Conservation (phyloP, 306 rosid genomes). For the Alnus rubra region DNA sequence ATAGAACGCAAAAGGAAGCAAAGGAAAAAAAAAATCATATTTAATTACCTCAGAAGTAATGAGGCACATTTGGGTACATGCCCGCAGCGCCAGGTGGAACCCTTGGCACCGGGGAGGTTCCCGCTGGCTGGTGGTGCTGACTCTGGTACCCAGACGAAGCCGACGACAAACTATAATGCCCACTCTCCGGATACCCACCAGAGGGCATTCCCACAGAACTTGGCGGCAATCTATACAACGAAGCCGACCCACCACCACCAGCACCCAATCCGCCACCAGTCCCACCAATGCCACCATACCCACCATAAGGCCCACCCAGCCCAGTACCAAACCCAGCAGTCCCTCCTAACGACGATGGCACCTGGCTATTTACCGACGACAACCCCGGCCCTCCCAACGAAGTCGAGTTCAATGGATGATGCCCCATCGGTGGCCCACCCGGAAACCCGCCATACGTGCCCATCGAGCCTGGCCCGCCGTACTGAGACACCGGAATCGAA, state of each 20-base stretch:
- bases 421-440: constrained; percentile 61
- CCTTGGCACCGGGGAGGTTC: constrained; percentile 75
- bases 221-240: constrained; percentile 75
- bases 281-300: constrained; percentile 49
- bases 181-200: constrained; percentile 76
- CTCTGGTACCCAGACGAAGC: constrained; percentile 55
- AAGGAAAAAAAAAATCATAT: not conserved
- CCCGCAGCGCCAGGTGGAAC: constrained; percentile 83
- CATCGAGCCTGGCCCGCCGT: constrained; percentile 55
- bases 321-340: constrained; percentile 64
- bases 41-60: constrained; percentile 81
- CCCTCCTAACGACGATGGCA: constrained; percentile 51
- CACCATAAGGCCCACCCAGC: constrained; percentile 63
- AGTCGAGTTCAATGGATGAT: constrained; percentile 49
- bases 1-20: not conserved
- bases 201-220: constrained; percentile 69
- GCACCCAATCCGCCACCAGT: constrained; percentile 34
- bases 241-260: constrained; percentile 45
- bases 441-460: constrained; percentile 73
- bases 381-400: constrained; percentile 51
- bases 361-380: constrained; percentile 53
- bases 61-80: constrained; percentile 81
- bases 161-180: constrained; percentile 61
- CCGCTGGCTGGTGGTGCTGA: constrained; percentile 80
- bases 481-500: constrained; percentile 58